Conservation (phyloP, 345 rosid genomes). For the Linum trigynum region DNA sequence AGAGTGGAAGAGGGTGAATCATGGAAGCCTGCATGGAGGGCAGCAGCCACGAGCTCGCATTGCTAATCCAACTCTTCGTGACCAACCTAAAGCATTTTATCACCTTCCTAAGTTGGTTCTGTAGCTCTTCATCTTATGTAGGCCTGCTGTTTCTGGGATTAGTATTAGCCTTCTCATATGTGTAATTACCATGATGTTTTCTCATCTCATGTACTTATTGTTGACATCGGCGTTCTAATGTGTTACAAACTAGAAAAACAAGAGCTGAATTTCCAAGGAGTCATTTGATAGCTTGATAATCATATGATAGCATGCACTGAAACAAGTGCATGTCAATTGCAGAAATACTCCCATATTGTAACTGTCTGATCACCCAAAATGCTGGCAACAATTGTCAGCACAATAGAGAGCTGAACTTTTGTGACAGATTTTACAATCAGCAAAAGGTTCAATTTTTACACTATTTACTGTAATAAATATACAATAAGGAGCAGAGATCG, state of each 20-base stretch:
- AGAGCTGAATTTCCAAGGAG: background rate
- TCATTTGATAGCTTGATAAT: background rate
- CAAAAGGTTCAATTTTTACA: background rate
- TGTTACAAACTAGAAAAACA: background rate
- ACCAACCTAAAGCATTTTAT: conserved; percentile 13
- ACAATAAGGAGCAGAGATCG: too few relatives aligned
- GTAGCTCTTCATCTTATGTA: conserved; percentile 6
- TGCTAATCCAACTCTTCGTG: conserved; percentile 22
- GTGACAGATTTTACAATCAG: conserved; percentile 1
- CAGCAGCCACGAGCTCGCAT: conserved; percentile 28
- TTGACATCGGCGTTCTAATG: background rate
- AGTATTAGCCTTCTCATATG: background rate
- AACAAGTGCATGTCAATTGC: too few relatives aligned
- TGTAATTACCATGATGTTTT: background rate
- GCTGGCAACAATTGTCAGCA: background rate
- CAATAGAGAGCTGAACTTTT: background rate
- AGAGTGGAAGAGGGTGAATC: conserved; percentile 25
- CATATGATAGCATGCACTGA: background rate
- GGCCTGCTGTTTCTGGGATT: too few relatives aligned
- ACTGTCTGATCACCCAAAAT: background rate
- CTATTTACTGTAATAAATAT: background rate
- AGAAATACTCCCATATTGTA: background rate
- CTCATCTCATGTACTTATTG: background rate
- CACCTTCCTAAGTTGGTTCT: conserved; percentile 24
- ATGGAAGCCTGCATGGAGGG: conserved; percentile 36